Base-by-base conservation (phyloP, 2,329 filamentous ascomycete species). In the Alternaria atra region DNA sequence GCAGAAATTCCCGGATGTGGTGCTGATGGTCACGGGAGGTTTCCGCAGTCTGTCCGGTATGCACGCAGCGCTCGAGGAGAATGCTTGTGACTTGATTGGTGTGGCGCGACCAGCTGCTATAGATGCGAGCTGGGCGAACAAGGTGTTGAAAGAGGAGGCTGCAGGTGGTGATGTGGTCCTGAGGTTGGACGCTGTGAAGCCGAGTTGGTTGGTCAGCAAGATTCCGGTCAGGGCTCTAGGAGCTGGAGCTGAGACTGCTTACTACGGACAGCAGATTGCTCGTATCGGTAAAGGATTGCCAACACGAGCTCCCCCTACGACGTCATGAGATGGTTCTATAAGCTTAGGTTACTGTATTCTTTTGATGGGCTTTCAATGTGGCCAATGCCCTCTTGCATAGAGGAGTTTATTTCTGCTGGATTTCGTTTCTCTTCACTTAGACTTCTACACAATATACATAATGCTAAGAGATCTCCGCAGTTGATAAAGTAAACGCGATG, bases 11-110 rank as follows among this genome's bases (percentile, higher is more conserved):
- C 68, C 67, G 0, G 48, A 66, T 15, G 44, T 69, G 0, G 84
- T 83, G 64, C 80, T 80, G 2, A 88, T 86, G 67, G 79, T 89
- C 20, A 88, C 86, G 0, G 87, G 87, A n/a, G 87, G 86, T 0
- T 77, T 89, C 61, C 80, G 84, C 42, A 84, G 83, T 1, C 81
- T 80, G 0, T 77, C 73, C n/a, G 87, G 82, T 15, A 88, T 89
- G 86, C 82, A 84, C 10, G 73, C 79, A 34, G 86, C 85, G 0
- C 77, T 89, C 2, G 68, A 84, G 3, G 80, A 53, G n/a, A 55
- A 60, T 13, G 66, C 64, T 10, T 67, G 65, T 43, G 66, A 70
- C 42, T 13, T 70, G 2, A 56, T 70, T 9, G 66, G 66, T 5
- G 23, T 70, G 35, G 66, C 47, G 15, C 43, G 68, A 29, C 66